A percentile compares a stretch with the other conserved stretches of the same genome.
These are phyloP conservation scores for Houttuynia cordata DNA, from an alignment of 164 flowering plant genomes.

Conservation along the genomic window DNA sequence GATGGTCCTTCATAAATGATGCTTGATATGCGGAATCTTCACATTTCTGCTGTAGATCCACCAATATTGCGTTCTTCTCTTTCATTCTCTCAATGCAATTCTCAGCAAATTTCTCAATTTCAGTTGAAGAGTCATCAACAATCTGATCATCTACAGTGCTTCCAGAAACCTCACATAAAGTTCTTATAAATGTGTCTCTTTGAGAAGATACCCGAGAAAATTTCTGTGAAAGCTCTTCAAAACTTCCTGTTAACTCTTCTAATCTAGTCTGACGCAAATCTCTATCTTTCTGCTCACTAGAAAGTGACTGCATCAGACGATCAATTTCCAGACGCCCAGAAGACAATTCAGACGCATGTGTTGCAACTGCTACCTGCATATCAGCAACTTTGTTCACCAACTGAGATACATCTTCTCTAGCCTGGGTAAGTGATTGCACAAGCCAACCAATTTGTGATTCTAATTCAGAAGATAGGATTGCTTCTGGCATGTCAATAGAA, in stretches of 20 bases:
- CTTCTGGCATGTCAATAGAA: slow-evolving; percentile 44
- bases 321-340: slow-evolving; percentile 40
- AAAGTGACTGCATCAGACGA: slow-evolving; percentile 35
- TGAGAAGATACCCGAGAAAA: slow-evolving; percentile 21
- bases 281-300: slow-evolving; percentile 49
- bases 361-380: slow-evolving; percentile 10
- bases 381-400: slow-evolving; percentile 33
- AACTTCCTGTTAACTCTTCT: slow-evolving; percentile 32
- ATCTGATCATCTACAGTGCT: slow-evolving; percentile 9
- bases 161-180: slow-evolving; percentile 8
- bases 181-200: slow-evolving; percentile 5
- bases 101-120: background rate
- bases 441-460: slow-evolving; percentile 51
- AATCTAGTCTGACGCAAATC: slow-evolving; percentile 34
- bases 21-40: background rate
- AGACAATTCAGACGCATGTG: slow-evolving; percentile 14
- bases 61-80: background rate
- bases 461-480: slow-evolving; percentile 27
- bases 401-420: slow-evolving; percentile 29
- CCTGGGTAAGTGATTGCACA: slow-evolving; percentile 38
- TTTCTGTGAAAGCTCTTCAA: slow-evolving; percentile 32
- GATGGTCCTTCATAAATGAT: background rate
- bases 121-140: background rate
- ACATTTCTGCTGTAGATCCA: background rate
- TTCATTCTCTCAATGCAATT: background rate